Base-by-base conservation (phyloP, 352 stramenopile species). In the Phytophthora ramorum region DNA sequence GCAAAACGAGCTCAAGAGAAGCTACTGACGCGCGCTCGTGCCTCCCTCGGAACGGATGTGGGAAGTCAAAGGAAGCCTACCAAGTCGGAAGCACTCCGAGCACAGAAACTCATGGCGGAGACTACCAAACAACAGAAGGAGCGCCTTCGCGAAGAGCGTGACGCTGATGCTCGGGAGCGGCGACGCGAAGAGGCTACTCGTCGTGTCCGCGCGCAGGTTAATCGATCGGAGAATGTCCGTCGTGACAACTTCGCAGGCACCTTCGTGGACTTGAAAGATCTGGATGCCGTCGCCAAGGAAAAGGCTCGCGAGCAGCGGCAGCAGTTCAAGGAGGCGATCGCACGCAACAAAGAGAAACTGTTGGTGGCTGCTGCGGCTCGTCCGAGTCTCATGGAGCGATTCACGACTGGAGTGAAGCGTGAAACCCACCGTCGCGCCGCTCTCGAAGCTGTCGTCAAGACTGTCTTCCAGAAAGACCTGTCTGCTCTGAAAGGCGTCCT, bases 311-410 rank as follows among this genome's bases (percentile, higher is more conserved):
- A 88, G 37, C 79, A 86, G 55, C 72, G 78, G 8, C 62, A 78
- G 49, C 73, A 87, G 57, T 90, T 92, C 44, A 73, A 76, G 40
- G 81, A 86, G 38, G 83, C 83, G 0, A 83, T 92, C 32, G 47
- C 69, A 24, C 81, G 84, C 44, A 93, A 93, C 58, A 86, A 83
- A 10, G 74, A 90, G 61, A 78, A 80, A 12, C 58, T 93, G 2
- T 46, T 80, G 12, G 71, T 58, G 19, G 78, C 83, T 9, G 72
- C 83, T 16, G 78, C 85, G 9, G 26, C 72, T 5, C 76, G 73
- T 35, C 81, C 85, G 16, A 87, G 81, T 51, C 76, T 93, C 43
- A 92, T 93, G 81, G 85, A 93, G 66, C 73, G 83, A 8, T 93
- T 91, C 62, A 76, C 76, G 8, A 93, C 84, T 1, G 71, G 75